Base-by-base conservation (phyloP, 1,284 basidiomycete species). In the Ustilago shanxiensis region DNA sequence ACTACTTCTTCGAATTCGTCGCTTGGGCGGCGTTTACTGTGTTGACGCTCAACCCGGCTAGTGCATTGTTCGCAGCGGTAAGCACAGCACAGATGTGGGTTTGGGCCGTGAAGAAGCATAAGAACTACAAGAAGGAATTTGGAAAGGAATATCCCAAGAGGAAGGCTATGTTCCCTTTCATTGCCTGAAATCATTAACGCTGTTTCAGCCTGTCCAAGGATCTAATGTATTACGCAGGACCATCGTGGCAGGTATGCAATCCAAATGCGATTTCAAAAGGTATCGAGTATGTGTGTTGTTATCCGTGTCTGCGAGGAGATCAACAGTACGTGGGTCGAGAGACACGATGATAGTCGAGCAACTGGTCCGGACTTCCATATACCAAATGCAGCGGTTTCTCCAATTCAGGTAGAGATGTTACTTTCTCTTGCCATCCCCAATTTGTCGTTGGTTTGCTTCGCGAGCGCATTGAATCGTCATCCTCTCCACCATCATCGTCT, bases 61-160 rank as follows among this genome's bases (percentile, higher is more conserved):
- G 92, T 26, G 90, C 89, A 78, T 81, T 93, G 29, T 99, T 98
- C 87, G 87, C 91, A 51, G 88, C 88, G 20, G 90, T 94, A 56
- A 90, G 90, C 3, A 88, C 89, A 0, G 90, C 82, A 44, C 92
- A 92, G 80, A 98, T 98, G 95, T 88, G 89, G 26, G 80, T 90
- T 13, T 99, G 96, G 97, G 95, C 96, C 13, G 83, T 90, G 51
- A 95, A 95, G 89, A 99, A 98, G 88, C 95, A 98, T 85, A 89
- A 88, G 70, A 90, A 90, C 69, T 99, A 99, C 88, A 94, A 92
- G 89, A 94, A 92, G 85, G 95, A 98, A 87, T 98, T 98, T 82
- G 69, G 66, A n/a, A 91, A 91, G 79, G 90, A 92, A 73, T 95
- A 94, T 84, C 94, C 94, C 0, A 89, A 88, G 68, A 89, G 94